These are phyloP conservation scores for Fusarium kyushuense DNA, from an alignment of 2,329 filamentous ascomycete species.

Conservation along the genomic window DNA sequence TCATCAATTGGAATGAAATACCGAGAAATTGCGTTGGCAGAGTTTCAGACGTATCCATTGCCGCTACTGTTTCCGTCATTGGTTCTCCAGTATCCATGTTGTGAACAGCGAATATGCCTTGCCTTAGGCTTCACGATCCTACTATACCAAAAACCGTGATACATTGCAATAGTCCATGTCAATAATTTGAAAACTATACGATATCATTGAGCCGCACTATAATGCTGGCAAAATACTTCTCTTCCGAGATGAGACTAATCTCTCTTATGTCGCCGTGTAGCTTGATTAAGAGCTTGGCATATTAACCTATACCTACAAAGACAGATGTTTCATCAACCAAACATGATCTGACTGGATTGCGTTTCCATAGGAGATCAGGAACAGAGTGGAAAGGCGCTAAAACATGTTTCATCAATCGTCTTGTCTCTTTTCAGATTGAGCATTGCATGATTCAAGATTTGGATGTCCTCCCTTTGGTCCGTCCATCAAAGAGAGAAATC, in stretches of 20 bases:
- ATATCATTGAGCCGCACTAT: neutral
- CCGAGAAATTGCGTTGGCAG: neutral
- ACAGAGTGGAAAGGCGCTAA: conserved; percentile 4
- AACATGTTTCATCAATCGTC: conserved; percentile 33
- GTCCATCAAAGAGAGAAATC: neutral
- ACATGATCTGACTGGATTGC: conserved; percentile 18
- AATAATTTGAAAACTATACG: conserved; percentile 9
- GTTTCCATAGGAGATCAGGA: conserved; percentile 31
- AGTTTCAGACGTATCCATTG: neutral
- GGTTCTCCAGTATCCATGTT: neutral
- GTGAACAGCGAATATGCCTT: too few relatives aligned
- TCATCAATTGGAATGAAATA: neutral
- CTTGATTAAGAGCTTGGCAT: conserved; percentile 10
- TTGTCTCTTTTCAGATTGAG: conserved; percentile 10
- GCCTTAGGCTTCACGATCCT: too few relatives aligned
- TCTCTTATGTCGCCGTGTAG: neutral
- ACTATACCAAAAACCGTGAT: neutral
- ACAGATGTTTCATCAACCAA: neutral
- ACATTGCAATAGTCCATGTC: conserved; percentile 7
- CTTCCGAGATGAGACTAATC: conserved; percentile 18
- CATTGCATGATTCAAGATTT: conserved; percentile 21
- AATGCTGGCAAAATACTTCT: neutral
- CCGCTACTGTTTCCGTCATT: neutral
- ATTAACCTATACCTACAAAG: neutral
- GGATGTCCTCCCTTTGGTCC: conserved; percentile 13